phyloP scores from a whole-genome alignment of 1,284 basidiomycete genomes.

The Cystobasidium sp. region DNA sequence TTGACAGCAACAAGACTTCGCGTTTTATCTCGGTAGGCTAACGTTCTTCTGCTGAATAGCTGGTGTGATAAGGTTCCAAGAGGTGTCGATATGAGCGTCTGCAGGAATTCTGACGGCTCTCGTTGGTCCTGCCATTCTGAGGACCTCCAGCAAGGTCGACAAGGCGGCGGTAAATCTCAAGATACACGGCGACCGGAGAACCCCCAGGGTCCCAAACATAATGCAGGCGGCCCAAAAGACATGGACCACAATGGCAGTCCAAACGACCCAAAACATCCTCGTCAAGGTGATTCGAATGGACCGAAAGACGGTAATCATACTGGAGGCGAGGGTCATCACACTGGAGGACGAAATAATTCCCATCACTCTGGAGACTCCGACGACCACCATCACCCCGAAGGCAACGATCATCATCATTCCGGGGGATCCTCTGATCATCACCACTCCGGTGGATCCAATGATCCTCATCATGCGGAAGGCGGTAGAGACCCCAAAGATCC shows the following conservation, averaged over 20 bases:
- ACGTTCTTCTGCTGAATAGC: background rate
- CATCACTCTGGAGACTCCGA: background rate
- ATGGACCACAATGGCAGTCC: too few relatives aligned
- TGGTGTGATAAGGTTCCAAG: background rate
- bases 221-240: too few relatives aligned
- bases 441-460: background rate
- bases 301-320: background rate
- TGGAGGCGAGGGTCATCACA: background rate
- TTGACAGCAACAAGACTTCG: too few relatives aligned
- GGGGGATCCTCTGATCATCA: background rate
- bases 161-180: too few relatives aligned
- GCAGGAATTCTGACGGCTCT: slow-evolving; percentile 1
- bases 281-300: background rate
- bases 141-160: background rate
- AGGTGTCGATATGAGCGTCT: background rate
- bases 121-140: background rate
- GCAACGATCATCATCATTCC: too few relatives aligned
- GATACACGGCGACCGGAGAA: too few relatives aligned
- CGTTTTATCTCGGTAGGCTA: background rate
- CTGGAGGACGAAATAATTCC: background rate
- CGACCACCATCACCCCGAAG: background rate
- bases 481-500: too few relatives aligned
- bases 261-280: background rate
- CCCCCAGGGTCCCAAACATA: too few relatives aligned
- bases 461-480: too few relatives aligned